A percentile compares a stretch with the other conserved stretches of the same genome.
Conservation (phyloP, 495 filamentous ascomycete species). For the Aspergillus saccharolyticus region DNA sequence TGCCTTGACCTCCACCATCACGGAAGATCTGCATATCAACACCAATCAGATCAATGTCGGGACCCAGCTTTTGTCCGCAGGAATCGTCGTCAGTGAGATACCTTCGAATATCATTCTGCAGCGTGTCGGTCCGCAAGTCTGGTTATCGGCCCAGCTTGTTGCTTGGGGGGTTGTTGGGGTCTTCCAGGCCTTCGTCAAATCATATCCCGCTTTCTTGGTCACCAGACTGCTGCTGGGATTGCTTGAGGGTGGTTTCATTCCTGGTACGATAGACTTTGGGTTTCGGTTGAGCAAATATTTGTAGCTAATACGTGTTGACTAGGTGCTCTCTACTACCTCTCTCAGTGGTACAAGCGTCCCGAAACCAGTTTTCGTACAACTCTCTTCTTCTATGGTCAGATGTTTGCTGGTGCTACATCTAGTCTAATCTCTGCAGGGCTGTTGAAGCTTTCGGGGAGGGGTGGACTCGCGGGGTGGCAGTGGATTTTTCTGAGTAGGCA, state of each 20-base stretch:
- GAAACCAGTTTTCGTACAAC: slow-evolving; percentile 52
- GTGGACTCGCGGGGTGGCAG: slow-evolving; percentile 52
- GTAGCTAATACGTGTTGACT: background rate
- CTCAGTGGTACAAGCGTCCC: slow-evolving; percentile 54
- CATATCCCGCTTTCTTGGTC: slow-evolving; percentile 44
- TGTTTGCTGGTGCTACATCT: slow-evolving; percentile 48
- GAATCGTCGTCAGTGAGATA: slow-evolving; percentile 55
- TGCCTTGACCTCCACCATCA: slow-evolving; percentile 47
- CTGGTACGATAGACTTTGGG: slow-evolving; percentile 26
- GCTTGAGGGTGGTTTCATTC: slow-evolving; percentile 57
- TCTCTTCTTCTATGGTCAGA: slow-evolving; percentile 52
- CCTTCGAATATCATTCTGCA: slow-evolving; percentile 54
- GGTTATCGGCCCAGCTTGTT: slow-evolving; percentile 52
- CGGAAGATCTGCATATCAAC: slow-evolving; percentile 47
- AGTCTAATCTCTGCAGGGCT: slow-evolving; percentile 49
- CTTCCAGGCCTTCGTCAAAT: slow-evolving; percentile 54
- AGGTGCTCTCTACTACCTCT: slow-evolving; percentile 56
- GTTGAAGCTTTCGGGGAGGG: slow-evolving; percentile 46
- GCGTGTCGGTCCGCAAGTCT: slow-evolving; percentile 47
- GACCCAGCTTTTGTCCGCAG: slow-evolving; percentile 48
- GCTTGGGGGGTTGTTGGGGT: slow-evolving; percentile 57
- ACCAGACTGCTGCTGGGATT: slow-evolving; percentile 54
- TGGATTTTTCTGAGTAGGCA: slow-evolving; percentile 54
- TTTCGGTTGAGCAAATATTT: background rate
- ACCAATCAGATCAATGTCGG: slow-evolving; percentile 57